Evolutionary conservation across 2,329 filamentous ascomycete species (phyloP).

Genomic region (Thermochaetoides dissita): DNA sequence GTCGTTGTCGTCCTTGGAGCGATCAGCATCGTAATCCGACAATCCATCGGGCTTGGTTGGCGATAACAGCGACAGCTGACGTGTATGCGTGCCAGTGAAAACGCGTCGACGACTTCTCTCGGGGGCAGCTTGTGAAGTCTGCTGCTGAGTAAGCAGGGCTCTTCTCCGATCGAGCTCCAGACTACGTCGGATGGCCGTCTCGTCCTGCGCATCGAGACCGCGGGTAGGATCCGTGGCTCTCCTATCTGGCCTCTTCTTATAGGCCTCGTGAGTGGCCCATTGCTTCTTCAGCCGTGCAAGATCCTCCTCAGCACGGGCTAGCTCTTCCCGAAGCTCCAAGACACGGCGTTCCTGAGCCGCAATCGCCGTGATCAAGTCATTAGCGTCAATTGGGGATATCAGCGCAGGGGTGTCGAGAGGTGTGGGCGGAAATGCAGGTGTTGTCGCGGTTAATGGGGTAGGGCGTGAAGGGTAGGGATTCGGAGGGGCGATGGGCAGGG

Average conservation of each 20-base stretch:
- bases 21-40: constrained; percentile 30
- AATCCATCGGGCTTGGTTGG: constrained; percentile 36
- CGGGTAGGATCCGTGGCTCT: constrained; percentile 49
- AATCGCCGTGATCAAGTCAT: constrained; percentile 71
- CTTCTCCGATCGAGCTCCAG: constrained; percentile 62
- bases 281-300: constrained; percentile 66
- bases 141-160: constrained; percentile 40
- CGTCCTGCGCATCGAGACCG: constrained; percentile 20
- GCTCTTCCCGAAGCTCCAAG: constrained; percentile 78
- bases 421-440: constrained; percentile 34
- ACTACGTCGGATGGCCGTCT: constrained; percentile 26
- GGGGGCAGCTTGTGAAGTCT: constrained; percentile 26
- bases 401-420: constrained; percentile 31
- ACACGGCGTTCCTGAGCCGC: constrained; percentile 85
- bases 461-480: constrained; percentile 38
- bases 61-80: constrained; percentile 70
- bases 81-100: constrained; percentile 51
- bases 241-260: constrained; percentile 58
- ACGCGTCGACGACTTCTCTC: constrained; percentile 42
- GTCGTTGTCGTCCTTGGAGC: constrained; percentile 21
- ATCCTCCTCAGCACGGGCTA: constrained; percentile 68
- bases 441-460: constrained; percentile 30
- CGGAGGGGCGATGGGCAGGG: constrained; percentile 45
- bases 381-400: constrained; percentile 38
- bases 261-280: constrained; percentile 65